phyloP scores from a whole-genome alignment of 768 basidiomycete species.

The Lyophyllum atratum region DNA sequence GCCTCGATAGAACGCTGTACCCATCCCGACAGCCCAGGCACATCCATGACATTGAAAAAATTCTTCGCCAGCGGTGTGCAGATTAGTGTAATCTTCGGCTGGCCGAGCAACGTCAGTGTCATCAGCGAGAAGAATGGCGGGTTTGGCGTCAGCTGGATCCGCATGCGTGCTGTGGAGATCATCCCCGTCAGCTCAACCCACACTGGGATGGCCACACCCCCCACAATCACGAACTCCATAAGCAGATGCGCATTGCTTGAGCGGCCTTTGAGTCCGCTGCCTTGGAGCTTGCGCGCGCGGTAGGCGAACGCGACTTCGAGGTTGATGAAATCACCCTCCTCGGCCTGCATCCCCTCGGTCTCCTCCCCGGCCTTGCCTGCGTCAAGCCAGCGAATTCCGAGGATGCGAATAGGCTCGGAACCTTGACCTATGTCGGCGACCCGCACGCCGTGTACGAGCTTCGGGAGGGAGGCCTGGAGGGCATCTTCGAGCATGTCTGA shows the following conservation, averaged over 20 bases:
- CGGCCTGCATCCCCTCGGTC: slow-evolving; percentile 32
- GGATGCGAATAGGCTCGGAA: slow-evolving; percentile 66
- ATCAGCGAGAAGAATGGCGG: slow-evolving; percentile 56
- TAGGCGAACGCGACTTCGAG: slow-evolving; percentile 75
- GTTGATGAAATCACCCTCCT: slow-evolving; percentile 57
- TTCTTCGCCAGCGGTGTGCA: slow-evolving; percentile 63
- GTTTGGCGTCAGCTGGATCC: slow-evolving; percentile 75
- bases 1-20: slow-evolving; percentile 68
- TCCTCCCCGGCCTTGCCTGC: slow-evolving; percentile 27
- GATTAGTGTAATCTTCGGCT: slow-evolving; percentile 64
- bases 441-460: slow-evolving; percentile 58
- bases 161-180: slow-evolving; percentile 60
- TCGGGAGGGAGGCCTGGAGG: slow-evolving; percentile 54
- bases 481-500: slow-evolving; percentile 67
- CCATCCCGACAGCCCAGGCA: slow-evolving; percentile 71
- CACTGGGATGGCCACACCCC: slow-evolving; percentile 50
- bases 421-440: slow-evolving; percentile 75
- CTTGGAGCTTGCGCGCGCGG: slow-evolving; percentile 47
- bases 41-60: slow-evolving; percentile 78
- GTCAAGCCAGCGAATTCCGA: slow-evolving; percentile 59
- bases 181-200: slow-evolving; percentile 76
- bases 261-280: slow-evolving; percentile 38
- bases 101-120: slow-evolving; percentile 67
- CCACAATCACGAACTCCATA: slow-evolving; percentile 64
- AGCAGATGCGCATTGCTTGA: slow-evolving; percentile 65